These are phyloP conservation scores for Psilocybe tampanensis DNA, from an alignment of 768 basidiomycete genomes.

Conservation along the genomic window DNA sequence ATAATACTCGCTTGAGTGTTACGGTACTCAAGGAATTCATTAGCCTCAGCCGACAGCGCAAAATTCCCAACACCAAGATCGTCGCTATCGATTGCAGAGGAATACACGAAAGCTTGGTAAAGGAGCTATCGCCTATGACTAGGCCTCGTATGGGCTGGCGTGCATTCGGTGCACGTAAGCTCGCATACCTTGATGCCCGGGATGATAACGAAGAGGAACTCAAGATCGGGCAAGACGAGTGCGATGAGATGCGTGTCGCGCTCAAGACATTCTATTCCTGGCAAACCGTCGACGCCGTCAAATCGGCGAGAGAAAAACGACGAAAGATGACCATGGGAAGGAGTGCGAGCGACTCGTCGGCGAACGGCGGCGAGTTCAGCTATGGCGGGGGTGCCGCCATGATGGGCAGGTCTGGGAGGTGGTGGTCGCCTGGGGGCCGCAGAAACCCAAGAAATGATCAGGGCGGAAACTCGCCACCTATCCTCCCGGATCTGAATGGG, in stretches of 20 bases:
- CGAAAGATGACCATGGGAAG: constrained; percentile 53
- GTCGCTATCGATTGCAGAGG: constrained; percentile 79
- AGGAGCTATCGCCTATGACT: constrained; percentile 58
- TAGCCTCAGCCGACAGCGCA: constrained; percentile 48
- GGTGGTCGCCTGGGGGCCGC: constrained; percentile 61
- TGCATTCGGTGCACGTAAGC: constrained; percentile 68
- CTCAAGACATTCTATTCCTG: constrained; percentile 86
- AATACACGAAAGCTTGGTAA: constrained; percentile 61
- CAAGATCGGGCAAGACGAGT: constrained; percentile 78
- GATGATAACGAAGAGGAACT: constrained; percentile 66
- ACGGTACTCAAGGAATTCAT: constrained; percentile 70
- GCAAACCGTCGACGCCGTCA: constrained; percentile 84
- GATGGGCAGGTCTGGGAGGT: constrained; percentile 34
- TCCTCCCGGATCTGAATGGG: constrained; percentile 47
- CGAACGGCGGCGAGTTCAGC: constrained; percentile 28
- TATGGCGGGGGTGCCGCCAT: constrained; percentile 28
- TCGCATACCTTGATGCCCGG: constrained; percentile 70
- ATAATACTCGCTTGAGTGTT: constrained; percentile 74
- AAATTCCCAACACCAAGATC: constrained; percentile 51
- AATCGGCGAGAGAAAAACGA: constrained; percentile 64
- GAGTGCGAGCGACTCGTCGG: constrained; percentile 38
- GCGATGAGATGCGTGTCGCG: constrained; percentile 71
- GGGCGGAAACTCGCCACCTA: constrained; percentile 53
- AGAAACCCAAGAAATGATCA: constrained; percentile 31
- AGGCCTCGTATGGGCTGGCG: constrained; percentile 78